Evolutionary conservation across 495 filamentous ascomycete species (phyloP), one percentile per base, ranked within the genome.

Genomic region (Xylaria longipes): DNA sequence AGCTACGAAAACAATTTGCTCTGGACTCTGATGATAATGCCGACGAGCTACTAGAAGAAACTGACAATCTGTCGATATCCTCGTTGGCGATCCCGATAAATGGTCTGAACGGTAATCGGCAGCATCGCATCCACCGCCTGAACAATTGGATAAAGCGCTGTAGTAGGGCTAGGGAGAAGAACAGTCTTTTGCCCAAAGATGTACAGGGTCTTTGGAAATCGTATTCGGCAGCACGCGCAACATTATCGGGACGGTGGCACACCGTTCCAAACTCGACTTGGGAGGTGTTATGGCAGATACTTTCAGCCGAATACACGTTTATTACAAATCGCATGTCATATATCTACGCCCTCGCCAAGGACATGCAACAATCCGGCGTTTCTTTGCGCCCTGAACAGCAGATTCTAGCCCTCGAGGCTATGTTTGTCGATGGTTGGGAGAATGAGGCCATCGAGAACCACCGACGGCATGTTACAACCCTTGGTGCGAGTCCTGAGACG

Each of bases 401-500:
- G 58, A 81, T 93, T 27, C 81, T 90, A 9, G 90, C 89, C 60
- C 88, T 94, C 50, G 88, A 91, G 69, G 87, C 89, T 67, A 80
- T 90, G 41, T 90, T 91, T 64, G 78, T 88, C 37, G 85, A 84
- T 14, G 91, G 89, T 5, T 86, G 87, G 72, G 82, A 85, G 56
- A 84, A 82, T 1, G 80, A 87, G 71, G 92, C 92, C 8, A 81
- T 93, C 45, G 84, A 88, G 46, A 81, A 89, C 20, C 93, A 91
- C 91, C 85, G 91, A 79, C 84, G 86, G 67, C 84, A 87, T 41
- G 85, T 86, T 52, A 75, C 78, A 6, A 84, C 84, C 1, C 81
- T 91, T 35, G 87, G 86, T 12, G 78, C 86, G 25, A 83, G 83
- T 35, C 84, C 86, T 50, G 84, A 88, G 22, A 80, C 80, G 2